Evolutionary conservation across 2,329 filamentous ascomycete species (phyloP), one percentile per base, ranked within the genome.

Genomic region (Golovinomyces cichoracearum): DNA sequence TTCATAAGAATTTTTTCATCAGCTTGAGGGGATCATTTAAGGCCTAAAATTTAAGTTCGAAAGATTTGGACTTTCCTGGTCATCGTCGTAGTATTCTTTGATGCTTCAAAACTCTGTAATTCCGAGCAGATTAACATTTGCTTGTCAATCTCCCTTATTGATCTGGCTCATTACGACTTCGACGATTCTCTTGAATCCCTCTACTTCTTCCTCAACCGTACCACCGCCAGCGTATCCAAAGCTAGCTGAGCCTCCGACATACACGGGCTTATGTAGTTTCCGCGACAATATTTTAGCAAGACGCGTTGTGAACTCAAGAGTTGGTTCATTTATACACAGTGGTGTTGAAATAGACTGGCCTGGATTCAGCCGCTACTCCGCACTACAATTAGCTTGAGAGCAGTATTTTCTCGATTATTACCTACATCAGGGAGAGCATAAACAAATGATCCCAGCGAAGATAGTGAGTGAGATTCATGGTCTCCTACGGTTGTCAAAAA

Each of bases 141-240:
- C n/a, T n/a, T n/a, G n/a, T n/a, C n/a, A n/a, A n/a, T n/a, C n/a
- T n/a, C n/a, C 27, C 13, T 38, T 40, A 22, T 64, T 59, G 42
- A 80, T 62, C 55, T 73, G 68, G 40, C 66, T 65, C 59, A 77
- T 65, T 13, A 86, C 72, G 44, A 81, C 73, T 50, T 80, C 72
- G 27, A 86, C 76, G 37, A 93, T 75, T 53, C 71, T 72, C 57
- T 73, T 76, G 57, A 94, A 78, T 0, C 80, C 83, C 59, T 88
- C 84, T 76, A 94, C 86, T 65, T 95, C 88, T 67, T 95, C 90
- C 60, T 94, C 86, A 5, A 88, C 75, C 0, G 76, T 81, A 19
- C 84, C 80, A 9, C 84, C 84, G 1, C 78, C 80, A 5, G 78
- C 72, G 57, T 70, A 75, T 13, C 73, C 73, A 53, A 94, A 76